Conservation (phyloP, 2,329 filamentous ascomycete species). For the Colletotrichum ledebouriae region DNA sequence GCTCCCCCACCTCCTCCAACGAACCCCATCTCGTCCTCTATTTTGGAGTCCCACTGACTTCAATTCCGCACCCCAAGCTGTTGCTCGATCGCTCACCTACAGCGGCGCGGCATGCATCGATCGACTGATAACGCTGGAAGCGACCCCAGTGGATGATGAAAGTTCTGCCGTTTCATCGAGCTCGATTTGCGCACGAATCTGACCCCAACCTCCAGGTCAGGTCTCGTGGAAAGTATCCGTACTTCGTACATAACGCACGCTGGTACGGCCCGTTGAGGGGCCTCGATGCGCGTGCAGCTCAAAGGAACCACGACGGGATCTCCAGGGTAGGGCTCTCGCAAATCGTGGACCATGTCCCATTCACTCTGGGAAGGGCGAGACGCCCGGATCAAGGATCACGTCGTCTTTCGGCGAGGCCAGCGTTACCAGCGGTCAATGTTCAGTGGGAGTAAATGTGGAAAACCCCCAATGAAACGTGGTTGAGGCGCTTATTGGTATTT, state of each 20-base stretch:
- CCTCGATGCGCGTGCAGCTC: slow-evolving; percentile 18
- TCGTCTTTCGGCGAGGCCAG: not conserved
- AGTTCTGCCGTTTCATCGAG: slow-evolving; percentile 6
- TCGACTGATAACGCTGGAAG: slow-evolving; percentile 18
- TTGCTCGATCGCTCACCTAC: slow-evolving; percentile 1
- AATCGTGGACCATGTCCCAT: slow-evolving; percentile 7
- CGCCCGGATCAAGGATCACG: slow-evolving; percentile 18
- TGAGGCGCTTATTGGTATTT: slow-evolving; percentile 26
- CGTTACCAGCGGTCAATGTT: no score
- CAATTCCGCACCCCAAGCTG: not conserved
- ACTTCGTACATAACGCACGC: not conserved
- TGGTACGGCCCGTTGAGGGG: slow-evolving; percentile 26
- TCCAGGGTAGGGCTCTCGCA: slow-evolving; percentile 13
- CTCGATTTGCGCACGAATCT: slow-evolving; percentile 4
- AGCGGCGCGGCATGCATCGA: slow-evolving; percentile 24
- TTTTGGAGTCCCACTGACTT: slow-evolving; percentile 4
- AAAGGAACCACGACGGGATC: slow-evolving; percentile 1
- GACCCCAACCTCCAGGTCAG: slow-evolving; percentile 6
- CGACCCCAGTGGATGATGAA: slow-evolving; percentile 16
- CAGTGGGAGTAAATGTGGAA: not conserved
- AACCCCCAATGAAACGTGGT: not conserved
- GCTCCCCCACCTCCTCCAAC: not conserved
- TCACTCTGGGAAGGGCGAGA: slow-evolving; percentile 26
- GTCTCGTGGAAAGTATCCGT: slow-evolving; percentile 3
- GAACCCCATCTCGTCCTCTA: slow-evolving; percentile 4